These are phyloP conservation scores for Colletotrichum kahawae DNA, from an alignment of 2,329 filamentous ascomycete species.

Conservation along the genomic window DNA sequence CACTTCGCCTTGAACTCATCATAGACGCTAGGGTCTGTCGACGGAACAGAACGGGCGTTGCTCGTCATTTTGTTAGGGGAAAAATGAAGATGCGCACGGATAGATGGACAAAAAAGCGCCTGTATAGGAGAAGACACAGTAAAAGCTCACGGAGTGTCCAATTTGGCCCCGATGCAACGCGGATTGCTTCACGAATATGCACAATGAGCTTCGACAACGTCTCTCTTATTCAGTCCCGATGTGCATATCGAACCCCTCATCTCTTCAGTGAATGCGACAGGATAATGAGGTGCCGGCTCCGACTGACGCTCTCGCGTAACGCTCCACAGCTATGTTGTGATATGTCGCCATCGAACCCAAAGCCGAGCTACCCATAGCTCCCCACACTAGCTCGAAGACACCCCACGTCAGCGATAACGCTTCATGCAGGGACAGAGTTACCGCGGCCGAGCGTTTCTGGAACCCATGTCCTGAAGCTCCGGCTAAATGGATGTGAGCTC, in stretches of 20 bases:
- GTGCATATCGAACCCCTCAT: neutral
- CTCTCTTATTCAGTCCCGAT: neutral
- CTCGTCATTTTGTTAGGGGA: neutral
- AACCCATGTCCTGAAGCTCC: neutral
- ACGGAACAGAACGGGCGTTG: constrained; percentile 15
- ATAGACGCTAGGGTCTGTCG: constrained; percentile 42
- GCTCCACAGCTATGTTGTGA: constrained; percentile 1
- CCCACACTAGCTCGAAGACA: neutral
- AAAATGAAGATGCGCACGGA: neutral
- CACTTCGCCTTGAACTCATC: constrained; percentile 39
- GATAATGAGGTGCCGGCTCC: neutral
- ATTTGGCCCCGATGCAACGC: neutral
- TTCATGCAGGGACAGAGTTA: neutral
- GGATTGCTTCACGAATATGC: rapidly evolving
- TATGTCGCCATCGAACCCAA: constrained; percentile 14
- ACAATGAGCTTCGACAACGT: neutral
- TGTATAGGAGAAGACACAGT: neutral
- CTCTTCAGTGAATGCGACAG: neutral
- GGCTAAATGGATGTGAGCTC: neutral
- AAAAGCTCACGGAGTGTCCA: neutral
- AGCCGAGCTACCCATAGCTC: neutral
- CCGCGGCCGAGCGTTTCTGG: no score
- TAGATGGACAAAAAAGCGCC: neutral
- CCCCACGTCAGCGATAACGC: neutral
- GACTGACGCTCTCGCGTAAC: neutral